Conservation (phyloP, 768 basidiomycete genomes). For the Mrakia frigida region DNA sequence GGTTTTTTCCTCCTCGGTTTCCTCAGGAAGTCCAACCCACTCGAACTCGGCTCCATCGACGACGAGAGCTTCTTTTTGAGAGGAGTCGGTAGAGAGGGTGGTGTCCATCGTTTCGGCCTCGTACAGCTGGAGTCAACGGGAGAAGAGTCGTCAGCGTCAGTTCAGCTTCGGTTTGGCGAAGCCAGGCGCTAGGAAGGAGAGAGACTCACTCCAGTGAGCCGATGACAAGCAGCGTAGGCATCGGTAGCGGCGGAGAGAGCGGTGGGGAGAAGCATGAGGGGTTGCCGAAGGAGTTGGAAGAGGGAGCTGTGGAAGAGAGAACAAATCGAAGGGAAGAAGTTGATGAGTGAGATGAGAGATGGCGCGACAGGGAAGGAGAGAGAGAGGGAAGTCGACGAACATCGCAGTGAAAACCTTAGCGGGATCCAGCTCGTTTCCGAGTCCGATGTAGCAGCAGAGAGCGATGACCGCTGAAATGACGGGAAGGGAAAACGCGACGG, state of each 20-base stretch:
- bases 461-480: conserved; percentile 4
- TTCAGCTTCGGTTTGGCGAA: too few species aligned
- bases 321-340: too few species aligned
- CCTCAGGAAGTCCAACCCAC: conserved; percentile 51
- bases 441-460: conserved; percentile 16
- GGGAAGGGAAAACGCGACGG: conserved; percentile 48
- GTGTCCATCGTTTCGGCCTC: conserved; percentile 53
- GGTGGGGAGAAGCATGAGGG: conserved; percentile 42
- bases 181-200: background rate
- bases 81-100: conserved; percentile 49
- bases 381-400: conserved; percentile 35
- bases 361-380: background rate
- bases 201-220: conserved; percentile 48
- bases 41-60: conserved; percentile 57
- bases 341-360: conserved; percentile 31
- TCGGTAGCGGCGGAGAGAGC: conserved; percentile 59
- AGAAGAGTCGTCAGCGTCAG: background rate
- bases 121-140: conserved; percentile 42
- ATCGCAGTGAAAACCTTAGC: conserved; percentile 77
- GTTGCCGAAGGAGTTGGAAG: conserved; percentile 47
- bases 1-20: conserved; percentile 4
- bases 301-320: conserved; percentile 43
- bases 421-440: conserved; percentile 56
- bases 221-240: conserved; percentile 59
- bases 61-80: conserved; percentile 51